phyloP scores from a whole-genome alignment of 164 flowering plant species.

The Stephania yunnanensis region DNA sequence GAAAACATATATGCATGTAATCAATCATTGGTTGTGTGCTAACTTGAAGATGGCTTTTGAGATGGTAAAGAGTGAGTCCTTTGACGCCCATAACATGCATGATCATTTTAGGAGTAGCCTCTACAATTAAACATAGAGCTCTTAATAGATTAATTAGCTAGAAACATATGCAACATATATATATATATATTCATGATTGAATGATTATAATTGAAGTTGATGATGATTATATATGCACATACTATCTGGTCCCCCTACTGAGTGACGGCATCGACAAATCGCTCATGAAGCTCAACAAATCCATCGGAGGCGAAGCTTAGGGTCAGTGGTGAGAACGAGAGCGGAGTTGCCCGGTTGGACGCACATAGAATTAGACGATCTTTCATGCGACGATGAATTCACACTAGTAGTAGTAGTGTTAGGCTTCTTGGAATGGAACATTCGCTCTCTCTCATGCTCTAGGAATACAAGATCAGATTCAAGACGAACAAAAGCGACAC shows the following conservation, averaged over 20 bases:
- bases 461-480: constrained; percentile 43
- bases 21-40: neutral
- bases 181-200: neutral
- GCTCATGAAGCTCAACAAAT: constrained; percentile 92
- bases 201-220: neutral
- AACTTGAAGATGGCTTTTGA: constrained; percentile 99
- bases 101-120: constrained; percentile 97
- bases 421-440: constrained; percentile 93
- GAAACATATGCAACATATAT: no score
- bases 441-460: constrained; percentile 36
- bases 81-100: constrained; percentile 99
- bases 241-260: constrained; percentile 99
- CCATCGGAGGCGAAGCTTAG: no score
- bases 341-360: constrained; percentile 85
- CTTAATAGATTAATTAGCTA: no score
- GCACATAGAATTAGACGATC: constrained; percentile 46
- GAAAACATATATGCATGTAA: neutral
- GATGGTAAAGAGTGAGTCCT: constrained; percentile 98
- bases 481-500: constrained; percentile 66
- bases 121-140: constrained; percentile 31
- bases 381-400: constrained; percentile 50
- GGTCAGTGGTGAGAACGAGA: no score
- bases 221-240: neutral
- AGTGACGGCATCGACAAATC: no score
- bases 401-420: constrained; percentile 38